Conservation (phyloP, 1,284 basidiomycete species). For the Rhodofomes roseus region DNA sequence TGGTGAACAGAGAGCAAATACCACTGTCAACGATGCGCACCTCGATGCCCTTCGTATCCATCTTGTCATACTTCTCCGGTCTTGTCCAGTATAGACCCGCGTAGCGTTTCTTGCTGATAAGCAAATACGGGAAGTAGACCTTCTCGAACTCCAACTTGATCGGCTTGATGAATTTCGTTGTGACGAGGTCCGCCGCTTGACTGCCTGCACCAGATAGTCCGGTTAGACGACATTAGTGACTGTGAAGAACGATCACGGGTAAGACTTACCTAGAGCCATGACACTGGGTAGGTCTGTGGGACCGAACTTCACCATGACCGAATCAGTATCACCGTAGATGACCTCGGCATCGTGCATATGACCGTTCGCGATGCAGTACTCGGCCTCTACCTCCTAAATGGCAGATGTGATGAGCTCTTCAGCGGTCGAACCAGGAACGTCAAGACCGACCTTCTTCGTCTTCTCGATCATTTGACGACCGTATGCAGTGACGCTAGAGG, state of each 20-base stretch:
- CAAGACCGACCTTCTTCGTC: slow-evolving; percentile 71
- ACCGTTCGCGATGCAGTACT: slow-evolving; percentile 85
- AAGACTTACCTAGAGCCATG: slow-evolving; percentile 74
- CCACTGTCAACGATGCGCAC: slow-evolving; percentile 38
- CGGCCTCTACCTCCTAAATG: slow-evolving; percentile 78
- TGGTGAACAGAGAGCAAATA: slow-evolving; percentile 4
- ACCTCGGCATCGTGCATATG: slow-evolving; percentile 85
- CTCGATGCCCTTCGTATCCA: slow-evolving; percentile 99
- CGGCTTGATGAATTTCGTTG: slow-evolving; percentile 85
- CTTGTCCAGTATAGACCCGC: slow-evolving; percentile 96
- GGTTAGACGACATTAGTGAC: neutral
- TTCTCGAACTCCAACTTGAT: slow-evolving; percentile 99
- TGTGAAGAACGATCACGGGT: slow-evolving; percentile 14
- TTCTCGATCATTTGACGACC: slow-evolving; percentile 97
- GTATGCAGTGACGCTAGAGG: slow-evolving; percentile 89
- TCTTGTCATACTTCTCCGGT: slow-evolving; percentile 93
- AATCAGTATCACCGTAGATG: slow-evolving; percentile 97
- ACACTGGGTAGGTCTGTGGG: slow-evolving; percentile 80
- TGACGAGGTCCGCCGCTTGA: slow-evolving; percentile 94
- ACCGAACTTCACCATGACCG: slow-evolving; percentile 96
- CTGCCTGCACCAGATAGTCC: slow-evolving; percentile 51
- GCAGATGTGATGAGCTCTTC: neutral
- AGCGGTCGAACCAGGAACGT: slow-evolving; percentile 13
- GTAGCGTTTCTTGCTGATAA: slow-evolving; percentile 97
- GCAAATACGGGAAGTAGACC: slow-evolving; percentile 93